Conservation (phyloP, 148 eudicot species). For the Salicornia ramosissima region DNA sequence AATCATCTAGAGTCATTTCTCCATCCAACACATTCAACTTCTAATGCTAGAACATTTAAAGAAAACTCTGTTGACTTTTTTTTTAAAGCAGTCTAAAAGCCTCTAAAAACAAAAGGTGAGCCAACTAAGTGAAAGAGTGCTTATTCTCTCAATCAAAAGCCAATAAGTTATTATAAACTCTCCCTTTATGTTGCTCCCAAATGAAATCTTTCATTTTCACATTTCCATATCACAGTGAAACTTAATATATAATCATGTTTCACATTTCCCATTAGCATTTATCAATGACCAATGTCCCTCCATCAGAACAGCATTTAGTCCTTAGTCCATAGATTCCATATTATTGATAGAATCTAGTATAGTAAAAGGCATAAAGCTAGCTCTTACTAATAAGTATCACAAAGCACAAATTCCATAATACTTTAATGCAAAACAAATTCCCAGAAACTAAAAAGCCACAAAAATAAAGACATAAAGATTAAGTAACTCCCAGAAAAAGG, state of each 20-base stretch:
- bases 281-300: neutral
- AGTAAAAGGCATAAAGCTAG: slow-evolving; percentile 11
- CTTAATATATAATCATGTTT: neutral
- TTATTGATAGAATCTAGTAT: neutral
- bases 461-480: neutral
- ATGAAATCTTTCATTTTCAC: neutral
- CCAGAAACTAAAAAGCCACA: neutral
- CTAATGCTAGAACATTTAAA: neutral
- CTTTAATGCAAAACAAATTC: neutral
- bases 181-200: neutral
- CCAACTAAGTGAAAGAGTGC: neutral
- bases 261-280: neutral
- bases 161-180: neutral
- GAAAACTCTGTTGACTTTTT: neutral
- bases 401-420: slow-evolving; percentile 4
- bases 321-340: too few species aligned
- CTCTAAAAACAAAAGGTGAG: neutral
- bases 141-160: neutral
- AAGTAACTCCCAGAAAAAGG: slow-evolving; percentile 8
- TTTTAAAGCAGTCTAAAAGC: neutral
- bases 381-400: neutral
- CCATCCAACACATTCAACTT: neutral
- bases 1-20: neutral
- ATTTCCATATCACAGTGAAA: neutral
- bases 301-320: slow-evolving; percentile 8